A percentile compares a stretch with the other conserved stretches of the same genome.
Evolutionary conservation across 1,284 basidiomycete genomes (phyloP).

Genomic region (Phaffia rhodozyma): DNA sequence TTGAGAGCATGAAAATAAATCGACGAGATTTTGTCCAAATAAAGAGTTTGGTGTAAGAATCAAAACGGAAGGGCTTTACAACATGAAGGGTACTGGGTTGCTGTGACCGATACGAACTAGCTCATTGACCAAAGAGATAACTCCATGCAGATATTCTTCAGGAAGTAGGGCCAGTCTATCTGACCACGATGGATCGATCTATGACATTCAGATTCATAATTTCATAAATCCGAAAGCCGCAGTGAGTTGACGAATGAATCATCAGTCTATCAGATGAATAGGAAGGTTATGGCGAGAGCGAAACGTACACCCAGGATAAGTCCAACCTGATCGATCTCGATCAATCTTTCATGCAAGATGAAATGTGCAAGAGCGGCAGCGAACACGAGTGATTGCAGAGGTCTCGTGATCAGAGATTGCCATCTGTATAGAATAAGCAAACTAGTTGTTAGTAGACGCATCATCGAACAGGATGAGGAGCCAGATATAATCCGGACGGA

Average conservation of each 20-base stretch:
- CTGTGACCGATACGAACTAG: constrained; percentile 25
- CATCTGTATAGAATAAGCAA: neutral
- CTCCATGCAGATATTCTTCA: constrained; percentile 37
- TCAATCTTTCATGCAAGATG: constrained; percentile 32
- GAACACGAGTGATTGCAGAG: constrained; percentile 30
- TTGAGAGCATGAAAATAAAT: constrained; percentile 19
- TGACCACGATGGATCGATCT: constrained; percentile 25
- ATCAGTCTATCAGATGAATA: neutral
- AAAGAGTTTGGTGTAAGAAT: constrained; percentile 10
- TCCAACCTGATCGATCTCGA: constrained; percentile 28
- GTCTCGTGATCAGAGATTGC: constrained; percentile 1
- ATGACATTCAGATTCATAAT: neutral
- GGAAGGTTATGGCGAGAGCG: neutral
- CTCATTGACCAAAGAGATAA: constrained; percentile 37
- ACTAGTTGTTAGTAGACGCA: neutral
- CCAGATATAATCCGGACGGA: neutral
- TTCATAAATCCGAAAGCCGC: too few species aligned
- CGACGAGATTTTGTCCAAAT: neutral
- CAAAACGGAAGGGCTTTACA: neutral
- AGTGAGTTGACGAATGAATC: too few species aligned
- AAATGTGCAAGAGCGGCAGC: constrained; percentile 31
- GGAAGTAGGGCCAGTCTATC: constrained; percentile 30
- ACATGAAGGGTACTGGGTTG: neutral
- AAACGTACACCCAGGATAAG: constrained; percentile 32
- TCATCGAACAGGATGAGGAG: neutral